Base-by-base conservation (phyloP, 1,284 basidiomycete species). In the Leccinum fuscescens region DNA sequence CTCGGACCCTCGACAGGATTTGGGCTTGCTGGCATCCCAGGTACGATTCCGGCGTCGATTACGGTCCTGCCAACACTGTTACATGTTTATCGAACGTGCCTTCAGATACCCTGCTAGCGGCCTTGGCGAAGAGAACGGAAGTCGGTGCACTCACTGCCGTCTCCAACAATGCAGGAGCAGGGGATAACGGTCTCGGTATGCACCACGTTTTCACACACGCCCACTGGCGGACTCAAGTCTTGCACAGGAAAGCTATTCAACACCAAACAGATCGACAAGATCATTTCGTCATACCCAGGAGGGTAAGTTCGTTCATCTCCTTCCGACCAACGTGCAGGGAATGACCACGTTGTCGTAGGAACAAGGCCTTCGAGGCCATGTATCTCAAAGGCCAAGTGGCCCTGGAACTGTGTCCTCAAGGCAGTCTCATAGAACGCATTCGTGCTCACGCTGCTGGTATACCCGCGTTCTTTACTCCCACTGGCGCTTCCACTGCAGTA, bases 391-490 rank as follows among this genome's bases (percentile, higher is more conserved):
- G 94, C 57, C 78, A 91, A 63, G 89, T 96, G 63, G 85, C 89
- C 1, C 77, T 97, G 46, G 94, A 97, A 72, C 86, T 97, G 35
- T 91, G 90, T 51, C 94, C 94, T 2, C 94, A 97, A 77, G 94
- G 87, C 6, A 96, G 94, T 11, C 86, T 99, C 31, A 90, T 92
- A 17, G 96, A 97, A 73, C 88, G 95, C 63, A 82, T 97, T 63
- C 87, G 96, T 35, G 91, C 96, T 4, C 94, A 94, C 61, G 96
- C 92, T 3, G 93, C 94, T 22, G 96, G 96, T 59, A 96, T 97
- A 67, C 96, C 96, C 6, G 96, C 93, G 9, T 96, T 99, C 80
- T 99, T 84, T 78, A 98, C 95, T 4, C 93, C 95, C 4, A 97
- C 95, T 3, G 96, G 96, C 50, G 92, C 91, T n/a, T 85, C 83